Percentiles rank a stretch among this genome's conserved stretches.
Evolutionary conservation across 495 filamentous ascomycete species (phyloP).

Genomic region (Penicillium ochrochloron): DNA sequence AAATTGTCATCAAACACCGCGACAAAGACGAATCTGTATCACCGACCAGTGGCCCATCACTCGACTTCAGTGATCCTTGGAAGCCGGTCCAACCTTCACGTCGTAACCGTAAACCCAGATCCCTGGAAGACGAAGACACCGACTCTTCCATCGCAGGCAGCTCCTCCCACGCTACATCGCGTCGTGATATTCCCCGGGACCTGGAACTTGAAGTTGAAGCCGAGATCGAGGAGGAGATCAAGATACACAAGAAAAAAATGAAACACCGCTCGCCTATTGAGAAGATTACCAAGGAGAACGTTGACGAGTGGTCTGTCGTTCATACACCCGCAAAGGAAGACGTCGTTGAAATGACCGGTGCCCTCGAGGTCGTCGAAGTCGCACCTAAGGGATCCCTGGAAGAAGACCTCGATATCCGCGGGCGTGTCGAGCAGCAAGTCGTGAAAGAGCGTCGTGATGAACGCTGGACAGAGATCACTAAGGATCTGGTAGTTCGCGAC

Average conservation of each 20-base stretch:
- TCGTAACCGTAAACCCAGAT: constrained; percentile 5
- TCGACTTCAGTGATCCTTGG: constrained; percentile 28
- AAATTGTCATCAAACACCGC: constrained; percentile 22
- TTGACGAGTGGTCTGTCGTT: constrained; percentile 32
- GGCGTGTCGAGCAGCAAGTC: constrained; percentile 46
- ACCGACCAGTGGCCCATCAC: constrained; percentile 19
- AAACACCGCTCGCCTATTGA: constrained; percentile 4
- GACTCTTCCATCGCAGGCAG: constrained; percentile 6
- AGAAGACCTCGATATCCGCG: constrained; percentile 32
- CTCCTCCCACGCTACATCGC: neutral
- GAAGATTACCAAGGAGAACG: neutral
- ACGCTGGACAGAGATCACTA: constrained; percentile 97
- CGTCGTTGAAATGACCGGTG: constrained; percentile 28
- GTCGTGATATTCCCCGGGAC: constrained; percentile 6
- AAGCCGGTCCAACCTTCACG: constrained; percentile 11
- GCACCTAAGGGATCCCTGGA: constrained; percentile 28
- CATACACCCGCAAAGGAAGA: constrained; percentile 25
- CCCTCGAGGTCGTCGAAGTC: constrained; percentile 29
- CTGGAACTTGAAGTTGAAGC: constrained; percentile 5
- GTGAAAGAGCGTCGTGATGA: constrained; percentile 56
- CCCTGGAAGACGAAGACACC: constrained; percentile 9
- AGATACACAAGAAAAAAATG: constrained; percentile 30
- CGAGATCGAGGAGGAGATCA: constrained; percentile 32
- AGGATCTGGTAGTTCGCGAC: constrained; percentile 85
- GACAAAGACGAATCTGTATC: constrained; percentile 27